Percentiles rank a stretch among this genome's conserved stretches.
These are phyloP conservation scores for Clonostachys rhizophaga DNA, from an alignment of 2,329 filamentous ascomycete species.

Conservation along the genomic window DNA sequence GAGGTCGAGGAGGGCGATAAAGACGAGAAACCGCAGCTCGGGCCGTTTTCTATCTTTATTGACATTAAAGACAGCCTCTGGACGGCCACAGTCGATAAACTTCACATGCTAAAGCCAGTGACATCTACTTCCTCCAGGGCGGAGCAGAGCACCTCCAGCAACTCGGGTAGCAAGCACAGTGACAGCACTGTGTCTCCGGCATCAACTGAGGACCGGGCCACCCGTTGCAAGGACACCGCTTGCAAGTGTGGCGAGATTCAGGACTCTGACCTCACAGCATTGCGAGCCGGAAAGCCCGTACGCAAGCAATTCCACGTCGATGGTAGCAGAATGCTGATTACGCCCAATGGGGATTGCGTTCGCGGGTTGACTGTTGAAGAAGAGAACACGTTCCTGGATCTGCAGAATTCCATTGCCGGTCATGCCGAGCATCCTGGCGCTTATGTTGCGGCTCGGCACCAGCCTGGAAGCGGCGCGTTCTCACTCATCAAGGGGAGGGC, in stretches of 20 bases:
- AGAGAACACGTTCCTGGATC: slow-evolving; percentile 63
- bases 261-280: slow-evolving; percentile 45
- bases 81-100: slow-evolving; percentile 22
- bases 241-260: slow-evolving; percentile 34
- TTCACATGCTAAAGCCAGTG: slow-evolving; percentile 30
- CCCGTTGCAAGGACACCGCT: slow-evolving; percentile 26
- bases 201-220: slow-evolving; percentile 12
- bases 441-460: slow-evolving; percentile 51
- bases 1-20: neutral
- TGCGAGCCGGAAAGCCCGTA: slow-evolving; percentile 53
- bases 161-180: neutral
- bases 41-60: slow-evolving; percentile 25
- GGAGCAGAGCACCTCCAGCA: neutral
- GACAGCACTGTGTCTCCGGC: neutral
- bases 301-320: slow-evolving; percentile 54
- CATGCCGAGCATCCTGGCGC: slow-evolving; percentile 46
- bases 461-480: slow-evolving; percentile 49
- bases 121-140: slow-evolving; percentile 10
- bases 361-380: slow-evolving; percentile 65
- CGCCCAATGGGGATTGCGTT: slow-evolving; percentile 72
- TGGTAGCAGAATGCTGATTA: slow-evolving; percentile 65
- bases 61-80: slow-evolving; percentile 25
- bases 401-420: slow-evolving; percentile 56
- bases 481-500: slow-evolving; percentile 60
- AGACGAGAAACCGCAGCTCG: slow-evolving; percentile 11